phyloP scores from a whole-genome alignment of 2,329 filamentous ascomycete genomes.

The Pseudocercospora macadamiae region DNA sequence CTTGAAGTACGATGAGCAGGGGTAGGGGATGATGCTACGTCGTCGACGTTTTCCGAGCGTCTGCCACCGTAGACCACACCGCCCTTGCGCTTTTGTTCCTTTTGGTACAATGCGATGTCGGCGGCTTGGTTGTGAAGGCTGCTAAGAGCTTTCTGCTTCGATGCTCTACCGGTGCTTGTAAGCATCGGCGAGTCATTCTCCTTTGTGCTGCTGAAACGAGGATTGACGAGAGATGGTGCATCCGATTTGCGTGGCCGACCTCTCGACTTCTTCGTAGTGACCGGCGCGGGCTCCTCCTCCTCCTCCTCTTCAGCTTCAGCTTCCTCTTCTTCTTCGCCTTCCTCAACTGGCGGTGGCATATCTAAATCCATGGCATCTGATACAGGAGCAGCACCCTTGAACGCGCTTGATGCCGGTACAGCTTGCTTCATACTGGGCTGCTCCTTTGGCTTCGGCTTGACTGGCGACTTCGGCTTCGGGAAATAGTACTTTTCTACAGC shows the following conservation, averaged over 20 bases:
- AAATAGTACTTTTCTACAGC: slow-evolving; percentile 72
- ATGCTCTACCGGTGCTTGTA: slow-evolving; percentile 74
- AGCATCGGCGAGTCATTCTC: slow-evolving; percentile 82
- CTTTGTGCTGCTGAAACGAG: slow-evolving; percentile 53
- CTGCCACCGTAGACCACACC: slow-evolving; percentile 65
- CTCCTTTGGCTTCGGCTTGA: slow-evolving; percentile 29
- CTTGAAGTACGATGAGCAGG: slow-evolving; percentile 28
- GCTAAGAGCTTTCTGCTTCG: slow-evolving; percentile 81
- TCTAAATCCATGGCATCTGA: slow-evolving; percentile 31
- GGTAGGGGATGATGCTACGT: slow-evolving; percentile 43
- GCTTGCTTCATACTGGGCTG: slow-evolving; percentile 25
- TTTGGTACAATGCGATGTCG: slow-evolving; percentile 89
- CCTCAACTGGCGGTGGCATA: background rate
- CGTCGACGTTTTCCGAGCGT: slow-evolving; percentile 47
- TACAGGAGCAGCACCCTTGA: slow-evolving; percentile 17
- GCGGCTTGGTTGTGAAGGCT: slow-evolving; percentile 75
- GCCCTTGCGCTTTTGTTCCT: slow-evolving; percentile 82
- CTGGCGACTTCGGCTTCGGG: slow-evolving; percentile 35
- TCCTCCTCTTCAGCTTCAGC: slow-evolving; percentile 14
- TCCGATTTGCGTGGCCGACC: slow-evolving; percentile 33
- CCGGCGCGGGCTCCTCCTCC: slow-evolving; percentile 23
- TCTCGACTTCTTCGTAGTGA: slow-evolving; percentile 32
- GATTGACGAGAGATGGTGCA: slow-evolving; percentile 29
- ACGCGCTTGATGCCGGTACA: slow-evolving; percentile 26
- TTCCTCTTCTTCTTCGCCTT: slow-evolving; percentile 13